Conservation (phyloP, 176 grass and related monocot species). For the Metroxylon sagu region DNA sequence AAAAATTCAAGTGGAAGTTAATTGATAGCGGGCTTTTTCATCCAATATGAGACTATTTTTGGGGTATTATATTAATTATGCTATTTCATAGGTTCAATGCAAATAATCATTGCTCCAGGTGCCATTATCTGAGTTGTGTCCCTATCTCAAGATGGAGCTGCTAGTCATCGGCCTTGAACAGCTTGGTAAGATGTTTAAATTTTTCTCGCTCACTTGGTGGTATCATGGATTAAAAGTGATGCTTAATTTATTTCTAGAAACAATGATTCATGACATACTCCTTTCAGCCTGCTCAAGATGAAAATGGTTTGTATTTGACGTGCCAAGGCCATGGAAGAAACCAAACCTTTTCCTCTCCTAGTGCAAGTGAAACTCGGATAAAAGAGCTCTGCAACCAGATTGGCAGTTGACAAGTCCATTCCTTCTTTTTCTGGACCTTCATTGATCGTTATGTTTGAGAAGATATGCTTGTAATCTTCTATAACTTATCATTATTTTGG, state of each 20-base stretch:
- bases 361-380: constrained; percentile 28
- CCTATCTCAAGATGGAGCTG: constrained; percentile 57
- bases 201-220: neutral
- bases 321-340: constrained; percentile 27
- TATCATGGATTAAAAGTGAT: neutral
- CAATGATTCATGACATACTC: neutral
- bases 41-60: no score
- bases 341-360: constrained; percentile 34
- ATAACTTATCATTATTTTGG: neutral
- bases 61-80: no score
- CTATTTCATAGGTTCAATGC: constrained; percentile 62
- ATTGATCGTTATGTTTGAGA: constrained; percentile 27
- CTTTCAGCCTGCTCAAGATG: constrained; percentile 26
- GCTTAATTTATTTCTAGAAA: neutral
- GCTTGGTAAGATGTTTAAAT: constrained; percentile 26
- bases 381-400: constrained; percentile 49
- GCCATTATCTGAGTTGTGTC: constrained; percentile 71
- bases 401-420: constrained; percentile 31
- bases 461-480: constrained; percentile 5
- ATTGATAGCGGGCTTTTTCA: no score
- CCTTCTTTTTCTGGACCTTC: constrained; percentile 5
- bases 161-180: constrained; percentile 30
- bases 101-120: constrained; percentile 76
- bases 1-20: no score
- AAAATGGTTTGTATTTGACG: constrained; percentile 30